Evolutionary conservation across 139 green algal species (phyloP).

Genomic region (Microglena sp.): DNA sequence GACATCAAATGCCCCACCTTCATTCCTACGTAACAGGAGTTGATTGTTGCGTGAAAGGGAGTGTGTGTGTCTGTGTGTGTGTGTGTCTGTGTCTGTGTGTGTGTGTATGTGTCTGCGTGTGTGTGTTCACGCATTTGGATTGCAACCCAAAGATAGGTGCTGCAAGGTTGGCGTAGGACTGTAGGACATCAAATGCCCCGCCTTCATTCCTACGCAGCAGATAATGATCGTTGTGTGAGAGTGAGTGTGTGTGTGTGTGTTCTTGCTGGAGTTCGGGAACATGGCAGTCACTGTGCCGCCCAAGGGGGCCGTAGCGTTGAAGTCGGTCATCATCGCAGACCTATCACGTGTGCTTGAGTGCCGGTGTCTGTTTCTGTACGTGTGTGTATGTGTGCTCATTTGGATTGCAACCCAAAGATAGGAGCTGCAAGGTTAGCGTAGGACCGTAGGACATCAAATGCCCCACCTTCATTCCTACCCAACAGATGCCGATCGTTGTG

Average conservation of each 20-base stretch:
- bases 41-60: neutral
- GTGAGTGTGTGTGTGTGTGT: neutral
- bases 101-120: neutral
- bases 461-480: too few relatives aligned
- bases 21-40: neutral
- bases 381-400: neutral
- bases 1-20: slow-evolving; percentile 19
- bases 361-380: neutral
- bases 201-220: too few relatives aligned
- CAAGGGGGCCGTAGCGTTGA: neutral
- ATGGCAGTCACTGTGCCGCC: neutral
- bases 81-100: neutral
- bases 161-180: neutral
- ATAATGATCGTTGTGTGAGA: neutral
- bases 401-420: neutral
- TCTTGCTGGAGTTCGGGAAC: neutral
- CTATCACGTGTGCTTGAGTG: too few relatives aligned
- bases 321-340: too few relatives aligned
- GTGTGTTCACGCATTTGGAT: neutral
- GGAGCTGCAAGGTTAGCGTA: neutral
- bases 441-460: too few relatives aligned
- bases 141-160: neutral
- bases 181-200: too few relatives aligned
- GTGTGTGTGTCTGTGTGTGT: neutral
- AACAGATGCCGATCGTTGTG: neutral